Percentiles rank a stretch among this genome's conserved stretches.
Conservation (phyloP, 352 stramenopile species). For the Phytophthora europaea region DNA sequence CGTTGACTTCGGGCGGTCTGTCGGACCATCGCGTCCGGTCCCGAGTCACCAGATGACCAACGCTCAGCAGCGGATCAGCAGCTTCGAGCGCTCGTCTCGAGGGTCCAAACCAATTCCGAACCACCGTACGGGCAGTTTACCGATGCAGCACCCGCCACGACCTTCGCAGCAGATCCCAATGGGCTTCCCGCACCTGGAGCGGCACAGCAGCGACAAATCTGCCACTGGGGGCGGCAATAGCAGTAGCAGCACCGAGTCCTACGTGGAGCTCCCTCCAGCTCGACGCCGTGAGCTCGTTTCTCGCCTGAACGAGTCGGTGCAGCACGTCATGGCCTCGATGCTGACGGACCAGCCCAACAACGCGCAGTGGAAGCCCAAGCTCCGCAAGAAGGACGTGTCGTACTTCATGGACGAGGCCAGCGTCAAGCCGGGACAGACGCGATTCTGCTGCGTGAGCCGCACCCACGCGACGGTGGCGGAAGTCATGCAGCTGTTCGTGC, state of each 20-base stretch:
- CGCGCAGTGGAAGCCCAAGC: conserved; percentile 55
- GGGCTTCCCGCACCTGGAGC: conserved; percentile 11
- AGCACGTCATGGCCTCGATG: conserved; percentile 60
- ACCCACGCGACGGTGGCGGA: conserved; percentile 48
- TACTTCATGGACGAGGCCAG: conserved; percentile 64
- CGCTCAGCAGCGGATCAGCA: conserved; percentile 2
- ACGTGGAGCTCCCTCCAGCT: conserved; percentile 30
- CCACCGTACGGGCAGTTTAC: background rate
- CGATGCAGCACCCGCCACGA: conserved; percentile 6
- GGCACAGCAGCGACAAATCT: conserved; percentile 23
- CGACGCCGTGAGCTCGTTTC: conserved; percentile 38
- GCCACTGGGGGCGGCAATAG: conserved; percentile 4
- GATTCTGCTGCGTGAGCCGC: conserved; percentile 69
- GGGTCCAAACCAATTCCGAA: background rate
- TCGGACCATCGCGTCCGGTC: conserved; percentile 2
- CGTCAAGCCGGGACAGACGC: conserved; percentile 46
- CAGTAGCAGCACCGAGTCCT: conserved; percentile 14
- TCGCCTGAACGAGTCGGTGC: conserved; percentile 41
- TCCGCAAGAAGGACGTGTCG: conserved; percentile 53
- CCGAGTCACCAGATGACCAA: background rate
- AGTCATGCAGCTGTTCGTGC: conserved; percentile 60
- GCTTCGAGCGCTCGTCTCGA: conserved; percentile 3
- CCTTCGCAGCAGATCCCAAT: conserved; percentile 28
- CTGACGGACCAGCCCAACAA: conserved; percentile 42
- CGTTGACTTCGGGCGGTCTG: conserved; percentile 3